phyloP scores from a whole-genome alignment of 208 protist genomes.

The Trypanosoma caninum region DNA sequence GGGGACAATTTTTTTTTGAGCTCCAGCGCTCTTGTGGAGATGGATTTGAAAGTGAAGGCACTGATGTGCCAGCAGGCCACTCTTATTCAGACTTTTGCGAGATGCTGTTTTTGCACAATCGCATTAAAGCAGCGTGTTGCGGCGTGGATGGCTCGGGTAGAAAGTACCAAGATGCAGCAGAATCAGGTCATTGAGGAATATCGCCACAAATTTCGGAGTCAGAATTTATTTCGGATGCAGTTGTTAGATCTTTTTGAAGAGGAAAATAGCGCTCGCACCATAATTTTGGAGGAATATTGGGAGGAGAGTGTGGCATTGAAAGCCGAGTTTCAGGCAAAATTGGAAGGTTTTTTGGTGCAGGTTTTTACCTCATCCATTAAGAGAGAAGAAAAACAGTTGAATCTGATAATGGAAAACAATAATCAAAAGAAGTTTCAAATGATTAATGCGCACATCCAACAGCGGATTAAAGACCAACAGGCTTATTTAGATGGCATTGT shows the following conservation, averaged over 20 bases:
- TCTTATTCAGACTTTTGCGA: slow-evolving; percentile 17
- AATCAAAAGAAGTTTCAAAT: neutral
- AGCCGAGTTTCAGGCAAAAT: neutral
- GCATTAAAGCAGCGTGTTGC: neutral
- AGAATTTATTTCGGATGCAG: neutral
- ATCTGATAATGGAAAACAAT: neutral
- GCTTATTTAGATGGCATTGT: slow-evolving; percentile 11
- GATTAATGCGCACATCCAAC: slow-evolving; percentile 10
- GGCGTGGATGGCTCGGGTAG: slow-evolving; percentile 3
- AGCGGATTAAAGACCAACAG: slow-evolving; percentile 5
- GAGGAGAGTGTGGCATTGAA: slow-evolving; percentile 2
- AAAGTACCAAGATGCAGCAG: slow-evolving; percentile 3
- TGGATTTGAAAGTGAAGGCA: slow-evolving; percentile 5
- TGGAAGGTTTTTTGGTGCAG: slow-evolving; percentile 3
- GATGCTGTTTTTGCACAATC: neutral
- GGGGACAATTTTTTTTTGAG: slow-evolving; percentile 3
- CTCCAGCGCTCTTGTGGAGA: slow-evolving; percentile 2
- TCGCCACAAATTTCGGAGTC: neutral
- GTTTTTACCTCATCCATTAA: slow-evolving; percentile 1
- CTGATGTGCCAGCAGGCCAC: neutral
- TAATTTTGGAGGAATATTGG: slow-evolving; percentile 15
- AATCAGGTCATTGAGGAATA: slow-evolving; percentile 2
- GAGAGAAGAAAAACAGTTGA: neutral
- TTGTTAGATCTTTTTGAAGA: slow-evolving; percentile 15
- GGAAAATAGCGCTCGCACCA: slow-evolving; percentile 15